Evolutionary conservation across 2,329 filamentous ascomycete species (phyloP), one percentile per base, ranked within the genome.

Genomic region (Colletotrichum orchidophilum): DNA sequence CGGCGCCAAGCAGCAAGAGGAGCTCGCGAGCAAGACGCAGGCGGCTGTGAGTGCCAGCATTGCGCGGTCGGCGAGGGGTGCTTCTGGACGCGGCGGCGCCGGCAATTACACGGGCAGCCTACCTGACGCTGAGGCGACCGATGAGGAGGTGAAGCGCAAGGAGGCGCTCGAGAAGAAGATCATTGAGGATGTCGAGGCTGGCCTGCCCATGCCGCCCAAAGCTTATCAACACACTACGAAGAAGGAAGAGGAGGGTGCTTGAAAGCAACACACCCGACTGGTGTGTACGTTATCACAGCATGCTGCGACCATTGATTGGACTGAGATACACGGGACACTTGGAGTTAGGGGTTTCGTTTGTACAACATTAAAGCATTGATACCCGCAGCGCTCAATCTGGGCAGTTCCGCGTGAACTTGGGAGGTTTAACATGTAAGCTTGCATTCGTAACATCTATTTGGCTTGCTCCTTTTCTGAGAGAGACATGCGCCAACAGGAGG

Each of bases 71-170:
- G 65, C 60, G 33, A 72, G 63, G 12, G 78, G 76, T 11, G 73
- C 79, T 57, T 79, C 79, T 6, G 88, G 89, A 0, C 84, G 88
- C 5, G 89, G 88, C 27, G 88, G 88, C n/a, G 87, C 87, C 1
- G 89, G 88, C 2, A 90, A 90, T 77, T 90, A 85, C 81, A 60
- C 53, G 12, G 76, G 74, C 4, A 73, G 53, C 78, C 78, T 26
- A 73, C 75, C 29, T 73, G 77, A 63, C 58, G 72, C 74, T 57
- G 75, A 75, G 29, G 70, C 73, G 33, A 64, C 70, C 26, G 78
- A 75, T 13, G 77, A 76, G 61, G 77, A 77, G 59, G 77, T 80
- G 73, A 75, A 77, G 73, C 76, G 75, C 70, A 80, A 74, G 75
- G 79, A 81, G 27, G 80, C 82, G 66, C 73, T 87, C 29, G 84